Conservation (phyloP, 2,329 filamentous ascomycete species). For the Xylaria sp. region DNA sequence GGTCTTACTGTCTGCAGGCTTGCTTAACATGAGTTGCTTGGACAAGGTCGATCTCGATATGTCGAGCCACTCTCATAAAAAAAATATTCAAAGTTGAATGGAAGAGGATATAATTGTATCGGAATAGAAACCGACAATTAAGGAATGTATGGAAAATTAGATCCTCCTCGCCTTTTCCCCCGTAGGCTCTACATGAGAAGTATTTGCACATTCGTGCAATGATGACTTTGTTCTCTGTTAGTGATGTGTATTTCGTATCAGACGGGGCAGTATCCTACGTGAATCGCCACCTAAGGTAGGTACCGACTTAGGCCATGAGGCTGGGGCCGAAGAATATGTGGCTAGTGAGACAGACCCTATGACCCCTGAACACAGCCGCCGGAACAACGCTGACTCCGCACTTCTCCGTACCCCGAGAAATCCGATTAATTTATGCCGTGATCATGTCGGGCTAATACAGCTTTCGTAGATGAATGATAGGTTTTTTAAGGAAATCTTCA, state of each 20-base stretch:
- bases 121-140: background rate
- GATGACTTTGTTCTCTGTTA: background rate
- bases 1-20: slow-evolving; percentile 17
- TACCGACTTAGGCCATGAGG: no score
- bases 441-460: no score
- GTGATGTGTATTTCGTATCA: background rate
- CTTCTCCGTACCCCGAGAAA: no score
- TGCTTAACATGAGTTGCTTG: slow-evolving; percentile 31
- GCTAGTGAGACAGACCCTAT: no score
- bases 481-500: no score
- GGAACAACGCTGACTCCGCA: no score
- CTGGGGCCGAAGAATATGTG: no score
- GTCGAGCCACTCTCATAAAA: slow-evolving; percentile 15
- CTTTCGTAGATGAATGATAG: no score
- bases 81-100: slow-evolving; percentile 2
- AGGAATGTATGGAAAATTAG: slow-evolving; percentile 17
- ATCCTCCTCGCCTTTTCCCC: slow-evolving; percentile 12
- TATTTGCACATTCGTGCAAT: slow-evolving; percentile 9
- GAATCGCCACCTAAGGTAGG: background rate
- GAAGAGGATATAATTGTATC: slow-evolving; percentile 19
- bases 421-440: no score
- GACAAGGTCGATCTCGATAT: slow-evolving; percentile 29
- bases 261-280: background rate
- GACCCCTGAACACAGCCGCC: no score
- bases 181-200: slow-evolving; percentile 4